Percentiles rank a stretch among this genome's conserved stretches.
Conservation (phyloP, 2,329 filamentous ascomycete species). For the Trichoderma koningii region DNA sequence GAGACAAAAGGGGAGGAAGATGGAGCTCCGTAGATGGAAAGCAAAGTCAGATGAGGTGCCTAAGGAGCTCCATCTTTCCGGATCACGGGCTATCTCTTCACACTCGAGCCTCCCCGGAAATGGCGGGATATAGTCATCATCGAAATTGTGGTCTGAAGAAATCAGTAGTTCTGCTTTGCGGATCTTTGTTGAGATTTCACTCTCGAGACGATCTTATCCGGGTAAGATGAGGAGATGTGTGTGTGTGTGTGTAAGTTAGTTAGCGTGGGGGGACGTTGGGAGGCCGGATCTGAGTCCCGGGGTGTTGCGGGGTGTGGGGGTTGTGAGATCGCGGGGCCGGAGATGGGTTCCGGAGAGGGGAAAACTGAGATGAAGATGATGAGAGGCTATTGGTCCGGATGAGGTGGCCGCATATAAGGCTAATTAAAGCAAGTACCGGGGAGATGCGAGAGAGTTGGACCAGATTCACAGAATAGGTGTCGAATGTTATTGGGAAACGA, state of each 20-base stretch:
- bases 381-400: not conserved
- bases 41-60: conserved; percentile 5
- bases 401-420: not conserved
- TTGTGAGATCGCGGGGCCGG: not conserved
- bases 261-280: not conserved
- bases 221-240: not conserved
- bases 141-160: not conserved
- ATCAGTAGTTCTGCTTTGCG: not conserved
- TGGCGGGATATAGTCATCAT: conserved; percentile 3
- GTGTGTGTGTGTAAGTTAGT: not conserved
- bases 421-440: not conserved
- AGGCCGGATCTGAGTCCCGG: conserved; percentile 1
- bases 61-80: conserved; percentile 14
- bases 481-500: not conserved
- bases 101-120: not conserved
- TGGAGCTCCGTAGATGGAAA: conserved; percentile 5
- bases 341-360: conserved; percentile 18
- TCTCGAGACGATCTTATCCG: not conserved
- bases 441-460: not conserved
- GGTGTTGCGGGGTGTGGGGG: conserved; percentile 7
- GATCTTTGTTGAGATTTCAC: not conserved
- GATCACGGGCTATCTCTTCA: not conserved
- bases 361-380: not conserved
- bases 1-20: not conserved
- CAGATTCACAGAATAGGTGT: too few species aligned